Base-by-base conservation (phyloP, 768 basidiomycete genomes). In the Leccinum olivaceopallidum region DNA sequence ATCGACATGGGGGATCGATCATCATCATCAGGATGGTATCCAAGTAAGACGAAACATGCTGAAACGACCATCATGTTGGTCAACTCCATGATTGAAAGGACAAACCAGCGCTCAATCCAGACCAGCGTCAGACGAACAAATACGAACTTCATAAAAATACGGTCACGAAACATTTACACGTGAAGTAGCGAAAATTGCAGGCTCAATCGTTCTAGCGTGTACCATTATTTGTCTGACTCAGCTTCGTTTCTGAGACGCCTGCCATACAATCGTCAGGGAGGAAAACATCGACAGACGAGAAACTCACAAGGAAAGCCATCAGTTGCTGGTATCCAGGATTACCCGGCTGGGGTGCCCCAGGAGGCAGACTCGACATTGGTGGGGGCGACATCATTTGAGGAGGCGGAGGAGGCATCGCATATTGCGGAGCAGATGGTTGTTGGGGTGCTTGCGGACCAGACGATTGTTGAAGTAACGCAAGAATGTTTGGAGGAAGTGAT, bases 291-390 rank as follows among this genome's bases (percentile, higher is more conserved):
- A 58, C 16, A 42, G 6, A 9, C 14, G 4, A 20, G n/a, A 53
- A 14, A 72, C 84, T 75, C 61, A 89, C 88, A 63, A 88, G 76
- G 67, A 84, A 90, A 18, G 84, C 82, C 85, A 90, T 87, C 49
- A 90, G 72, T 65, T 88, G 85, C 65, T 86, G 85, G 64, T 86
- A 88, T 53, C 76, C 78, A 0, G 74, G 74, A 18, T 71, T 71
- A 4, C 80, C 80, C 1, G 78, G 73, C 58, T 80, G 78, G 12
- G 77, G 72, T 30, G 72, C 75, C 47, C 80, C 74, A 13, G 79
- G 77, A 39, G 78, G 73, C 54, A 76, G 65, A 57, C 74, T 67
- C 22, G 75, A 71, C 61, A 81, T 76, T 3, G 81, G 79, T 50
- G 80, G 76, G 7, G 78, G 74, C 26, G 78, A 80, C 71, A 80